These are phyloP conservation scores for Suillus placidus DNA, from an alignment of 768 basidiomycete genomes.

Conservation along the genomic window DNA sequence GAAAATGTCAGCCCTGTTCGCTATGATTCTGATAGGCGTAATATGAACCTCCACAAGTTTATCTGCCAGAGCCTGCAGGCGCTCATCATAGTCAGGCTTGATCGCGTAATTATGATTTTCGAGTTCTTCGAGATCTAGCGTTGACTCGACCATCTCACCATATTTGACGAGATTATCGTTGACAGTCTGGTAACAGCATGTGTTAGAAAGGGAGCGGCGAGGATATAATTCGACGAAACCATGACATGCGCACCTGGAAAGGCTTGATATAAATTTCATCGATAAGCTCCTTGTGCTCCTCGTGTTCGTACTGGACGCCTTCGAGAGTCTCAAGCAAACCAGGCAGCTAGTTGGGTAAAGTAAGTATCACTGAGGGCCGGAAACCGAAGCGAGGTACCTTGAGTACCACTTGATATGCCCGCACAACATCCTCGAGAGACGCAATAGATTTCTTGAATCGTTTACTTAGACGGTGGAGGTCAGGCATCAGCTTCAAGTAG, in stretches of 20 bases:
- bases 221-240: neutral
- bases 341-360: conserved; percentile 56
- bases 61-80: conserved; percentile 66
- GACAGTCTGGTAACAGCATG: conserved; percentile 51
- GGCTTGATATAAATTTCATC: conserved; percentile 66
- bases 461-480: conserved; percentile 90
- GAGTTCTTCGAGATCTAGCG: conserved; percentile 87
- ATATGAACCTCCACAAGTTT: conserved; percentile 59
- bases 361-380: neutral
- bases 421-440: conserved; percentile 90
- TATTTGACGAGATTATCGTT: conserved; percentile 71
- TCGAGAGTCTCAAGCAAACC: conserved; percentile 72
- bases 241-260: conserved; percentile 51
- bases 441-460: conserved; percentile 85
- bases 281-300: conserved; percentile 56
- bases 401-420: conserved; percentile 90
- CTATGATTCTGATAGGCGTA: neutral
- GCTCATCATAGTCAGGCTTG: conserved; percentile 86
- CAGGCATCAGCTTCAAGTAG: conserved; percentile 88
- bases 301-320: conserved; percentile 45
- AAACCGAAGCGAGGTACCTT: conserved; percentile 50
- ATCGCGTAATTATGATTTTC: conserved; percentile 88
- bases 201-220: neutral
- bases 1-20: neutral
- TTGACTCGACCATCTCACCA: conserved; percentile 93